Conservation (phyloP, 495 filamentous ascomycete species). For the Filosporella fistucella region DNA sequence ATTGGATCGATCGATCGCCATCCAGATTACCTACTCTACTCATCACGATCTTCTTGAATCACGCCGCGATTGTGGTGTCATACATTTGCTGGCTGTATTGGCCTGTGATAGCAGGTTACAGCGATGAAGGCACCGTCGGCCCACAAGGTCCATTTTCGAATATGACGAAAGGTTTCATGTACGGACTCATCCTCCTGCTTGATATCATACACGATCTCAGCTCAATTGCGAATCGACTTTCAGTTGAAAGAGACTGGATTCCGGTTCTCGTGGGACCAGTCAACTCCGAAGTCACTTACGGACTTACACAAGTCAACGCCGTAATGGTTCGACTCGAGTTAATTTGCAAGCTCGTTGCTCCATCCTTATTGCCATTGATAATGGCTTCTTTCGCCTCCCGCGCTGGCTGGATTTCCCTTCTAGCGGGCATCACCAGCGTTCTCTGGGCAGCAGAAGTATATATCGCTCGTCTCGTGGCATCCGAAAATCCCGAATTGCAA, state of each 20-base stretch:
- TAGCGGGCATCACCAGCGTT: constrained; percentile 26
- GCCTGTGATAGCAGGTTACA: constrained; percentile 28
- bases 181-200: constrained; percentile 38
- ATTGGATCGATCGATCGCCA: constrained; percentile 40
- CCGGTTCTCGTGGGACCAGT: constrained; percentile 34
- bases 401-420: constrained; percentile 27
- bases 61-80: constrained; percentile 39
- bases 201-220: constrained; percentile 56
- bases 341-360: constrained; percentile 61
- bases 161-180: constrained; percentile 30
- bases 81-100: constrained; percentile 42
- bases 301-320: constrained; percentile 47
- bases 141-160: constrained; percentile 15
- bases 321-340: constrained; percentile 67
- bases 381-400: constrained; percentile 33
- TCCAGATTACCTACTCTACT: constrained; percentile 30
- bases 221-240: constrained; percentile 49
- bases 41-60: constrained; percentile 35
- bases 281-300: constrained; percentile 26
- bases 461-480: constrained; percentile 28
- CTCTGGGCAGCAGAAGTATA: constrained; percentile 29
- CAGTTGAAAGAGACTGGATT: constrained; percentile 60
- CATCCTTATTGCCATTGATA: constrained; percentile 48
- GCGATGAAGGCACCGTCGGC: constrained; percentile 1
- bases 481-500: constrained; percentile 26